These are phyloP conservation scores for Platismatia glauca DNA, from an alignment of 495 filamentous ascomycete genomes.

Conservation along the genomic window DNA sequence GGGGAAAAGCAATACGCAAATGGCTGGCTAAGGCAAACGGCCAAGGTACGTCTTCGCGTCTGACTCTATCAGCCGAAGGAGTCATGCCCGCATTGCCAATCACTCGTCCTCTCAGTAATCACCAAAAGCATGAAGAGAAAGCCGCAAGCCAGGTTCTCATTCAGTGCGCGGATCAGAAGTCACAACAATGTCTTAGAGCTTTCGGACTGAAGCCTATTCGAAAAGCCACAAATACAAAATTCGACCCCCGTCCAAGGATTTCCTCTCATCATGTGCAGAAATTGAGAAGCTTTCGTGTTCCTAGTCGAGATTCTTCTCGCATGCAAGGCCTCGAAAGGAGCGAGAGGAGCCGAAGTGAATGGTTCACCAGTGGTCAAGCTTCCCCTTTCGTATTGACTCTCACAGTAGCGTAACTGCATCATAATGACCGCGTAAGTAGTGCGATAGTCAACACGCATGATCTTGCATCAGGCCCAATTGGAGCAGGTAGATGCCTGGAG, in stretches of 20 bases:
- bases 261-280: neutral
- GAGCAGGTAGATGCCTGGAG: neutral
- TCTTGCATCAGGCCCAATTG: neutral
- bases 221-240: neutral
- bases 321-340: neutral
- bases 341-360: neutral
- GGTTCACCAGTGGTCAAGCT: neutral
- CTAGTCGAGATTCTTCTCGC: neutral
- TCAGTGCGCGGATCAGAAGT: neutral
- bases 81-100: neutral
- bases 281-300: neutral
- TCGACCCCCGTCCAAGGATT: neutral
- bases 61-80: neutral
- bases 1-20: conserved; percentile 4
- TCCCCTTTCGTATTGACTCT: neutral
- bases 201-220: neutral
- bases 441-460: conserved; percentile 5
- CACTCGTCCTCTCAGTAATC: neutral
- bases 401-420: neutral
- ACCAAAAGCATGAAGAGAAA: neutral
- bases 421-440: neutral
- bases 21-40: too few relatives aligned
- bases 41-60: neutral
- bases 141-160: neutral
- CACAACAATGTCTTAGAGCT: neutral